Evolutionary conservation across 108 stramenopile species (phyloP), one percentile per base, ranked within the genome.

Genomic region (Pseudonitzschia multistriata): DNA sequence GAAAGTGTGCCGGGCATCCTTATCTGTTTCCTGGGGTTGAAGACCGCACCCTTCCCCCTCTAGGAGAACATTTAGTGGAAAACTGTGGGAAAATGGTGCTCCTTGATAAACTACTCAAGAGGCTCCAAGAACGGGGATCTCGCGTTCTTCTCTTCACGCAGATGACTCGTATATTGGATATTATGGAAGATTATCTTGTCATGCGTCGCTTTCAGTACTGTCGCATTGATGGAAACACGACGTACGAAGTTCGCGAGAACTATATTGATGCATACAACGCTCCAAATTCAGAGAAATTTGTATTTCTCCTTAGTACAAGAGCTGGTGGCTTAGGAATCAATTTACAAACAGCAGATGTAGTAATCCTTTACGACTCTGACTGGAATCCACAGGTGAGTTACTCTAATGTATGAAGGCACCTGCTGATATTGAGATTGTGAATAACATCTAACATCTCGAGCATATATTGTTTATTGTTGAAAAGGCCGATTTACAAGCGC

Each of bases 11-110:
- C 5, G 85, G 85, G 2, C 99, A 99, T 81, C 99, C 99, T 1
- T 99, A 99, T 81, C 87, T 99, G 7, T 99, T 99, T 72, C 90
- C 92, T 29, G 95, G 96, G 31, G 90, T 95, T n/a, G 97, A 99
- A 72, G 97, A 96, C 68, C 83, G 94, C 45, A 84, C 85, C 5
- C 77, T 94, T 37, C 85, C 89, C 65, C 89, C 93, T 0, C 74
- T 94, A 3, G 93, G 96, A n/a, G 96, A 96, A 31, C 91, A 93
- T 68, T 75, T 94, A 61, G 90, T 93, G 10, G 88, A 92, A 35
- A 94, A 88, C 70, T 91, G 90, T 69, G 91, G 91, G 7, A 95
- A 93, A 74, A 78, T 92, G 81, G 81, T 78, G 8, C 74, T 98
- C 42, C 80, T 98, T 15, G 97, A 98, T 79, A 97, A 97, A 75